Conservation (phyloP, 139 green algal species). For the Eudorina sp. region DNA sequence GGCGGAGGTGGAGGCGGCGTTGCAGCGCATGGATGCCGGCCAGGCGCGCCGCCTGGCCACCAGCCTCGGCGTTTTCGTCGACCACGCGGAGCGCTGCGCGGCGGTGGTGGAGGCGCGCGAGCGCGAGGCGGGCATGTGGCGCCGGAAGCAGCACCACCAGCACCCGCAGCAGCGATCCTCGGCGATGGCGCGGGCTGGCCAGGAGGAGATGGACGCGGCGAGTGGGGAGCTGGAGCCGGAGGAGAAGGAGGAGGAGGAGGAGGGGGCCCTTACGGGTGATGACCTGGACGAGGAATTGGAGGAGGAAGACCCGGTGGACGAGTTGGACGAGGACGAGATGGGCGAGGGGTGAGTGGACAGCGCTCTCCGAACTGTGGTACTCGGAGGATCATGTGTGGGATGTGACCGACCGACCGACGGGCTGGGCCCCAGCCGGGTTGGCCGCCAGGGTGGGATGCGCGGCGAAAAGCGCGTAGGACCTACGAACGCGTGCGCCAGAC, state of each 20-base stretch:
- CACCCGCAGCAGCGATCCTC: too few species aligned
- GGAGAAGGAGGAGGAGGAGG: not conserved
- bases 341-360: not conserved
- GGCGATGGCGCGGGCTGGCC: too few species aligned
- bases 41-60: not conserved
- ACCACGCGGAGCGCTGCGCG: constrained; percentile 39
- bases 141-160: too few species aligned
- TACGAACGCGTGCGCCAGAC: too few species aligned
- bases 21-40: not conserved
- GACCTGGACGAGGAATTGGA: too few species aligned
- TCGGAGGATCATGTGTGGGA: too few species aligned
- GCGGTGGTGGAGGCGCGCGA: not conserved
- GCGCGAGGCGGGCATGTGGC: not conserved
- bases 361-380: too few species aligned
- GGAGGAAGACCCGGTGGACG: not conserved
- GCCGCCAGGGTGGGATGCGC: too few species aligned
- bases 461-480: too few species aligned
- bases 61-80: constrained; percentile 30
- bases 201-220: not conserved
- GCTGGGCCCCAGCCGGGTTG: too few species aligned
- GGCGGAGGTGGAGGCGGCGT: not conserved
- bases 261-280: not conserved
- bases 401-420: too few species aligned
- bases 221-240: not conserved
- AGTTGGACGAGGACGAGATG: not conserved